Base-by-base conservation (phyloP, 495 filamentous ascomycete genomes). In the Neurospora sp. region DNA sequence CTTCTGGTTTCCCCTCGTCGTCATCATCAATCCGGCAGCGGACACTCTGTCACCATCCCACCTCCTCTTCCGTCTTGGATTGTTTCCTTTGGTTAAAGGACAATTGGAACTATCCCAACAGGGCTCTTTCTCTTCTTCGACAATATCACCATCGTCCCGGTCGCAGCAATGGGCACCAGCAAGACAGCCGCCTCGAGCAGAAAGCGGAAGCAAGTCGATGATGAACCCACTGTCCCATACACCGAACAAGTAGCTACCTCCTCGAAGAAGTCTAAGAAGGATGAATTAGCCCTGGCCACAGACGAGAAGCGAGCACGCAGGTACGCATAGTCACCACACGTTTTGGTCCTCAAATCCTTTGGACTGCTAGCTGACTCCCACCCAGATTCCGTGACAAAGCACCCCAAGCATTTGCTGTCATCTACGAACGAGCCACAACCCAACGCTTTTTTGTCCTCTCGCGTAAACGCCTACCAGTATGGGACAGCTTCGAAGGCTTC, bases 391-490 rank as follows among this genome's bases (percentile, higher is more conserved):
- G 83, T 16, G 18, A 73, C 41, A 71, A 79, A 35, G 73, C 83
- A 3, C 83, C 84, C 7, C 42, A 79, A 31, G 70, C 75, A 38
- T 84, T 85, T 70, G n/a, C 71, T 4, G 79, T 82, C 11, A 66
- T 84, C 62, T 81, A 82, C 76, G n/a, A 74, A 6, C 80, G 83
- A 46, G 83, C 84, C 18, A 82, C 76, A 6, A 82, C 79, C n/a
- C 81, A 85, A 42, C 78, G 81, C 69, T 85, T 85, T 73, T 85
- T 78, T 70, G 78, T 85, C 59, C 80, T 85, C 11, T 79, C 73
- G 12, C 80, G 84, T 54, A 79, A 75, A 27, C 82, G 80, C 23
- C 8, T 70, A 40, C 79, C 79, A 48, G 78, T 76, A 0, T 38
- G 69, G 9, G 23, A 77, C 20, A 77, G 73, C 54, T 66, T 62